phyloP scores from a whole-genome alignment of 2,329 filamentous ascomycete genomes.

The Colletotrichum lupini region DNA sequence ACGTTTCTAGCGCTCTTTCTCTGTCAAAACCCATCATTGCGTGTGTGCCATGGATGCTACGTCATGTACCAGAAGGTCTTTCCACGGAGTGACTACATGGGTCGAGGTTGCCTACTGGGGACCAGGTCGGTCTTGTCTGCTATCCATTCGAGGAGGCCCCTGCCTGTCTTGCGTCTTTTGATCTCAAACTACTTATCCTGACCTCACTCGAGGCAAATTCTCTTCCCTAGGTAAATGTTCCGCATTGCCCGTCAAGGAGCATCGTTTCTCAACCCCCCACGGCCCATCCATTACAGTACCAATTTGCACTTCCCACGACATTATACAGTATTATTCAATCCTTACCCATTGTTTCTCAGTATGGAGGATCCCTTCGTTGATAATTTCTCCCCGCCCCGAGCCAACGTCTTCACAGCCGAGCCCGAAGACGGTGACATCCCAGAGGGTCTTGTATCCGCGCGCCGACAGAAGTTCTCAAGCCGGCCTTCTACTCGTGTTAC shows the following conservation, averaged over 20 bases:
- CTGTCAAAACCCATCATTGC: not conserved
- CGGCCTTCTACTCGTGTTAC: not conserved
- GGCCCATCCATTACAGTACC: conserved; percentile 15
- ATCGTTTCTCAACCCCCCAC: conserved; percentile 11
- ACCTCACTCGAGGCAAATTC: conserved; percentile 30
- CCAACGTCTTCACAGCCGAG: conserved; percentile 12
- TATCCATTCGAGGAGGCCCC: not conserved
- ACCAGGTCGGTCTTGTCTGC: not conserved
- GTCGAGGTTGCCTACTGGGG: not conserved
- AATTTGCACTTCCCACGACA: conserved; percentile 15
- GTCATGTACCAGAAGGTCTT: conserved; percentile 8
- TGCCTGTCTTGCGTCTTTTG: conserved; percentile 1
- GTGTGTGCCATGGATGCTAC: conserved; percentile 17
- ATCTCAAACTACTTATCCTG: conserved; percentile 15
- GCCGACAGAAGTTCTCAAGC: conserved; percentile 43
- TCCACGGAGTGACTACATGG: not conserved
- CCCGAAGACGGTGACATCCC: conserved; percentile 40
- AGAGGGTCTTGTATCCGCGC: conserved; percentile 47
- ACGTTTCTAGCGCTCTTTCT: conserved; percentile 31
- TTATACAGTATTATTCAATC: conserved; percentile 16
- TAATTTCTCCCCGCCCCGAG: conserved; percentile 26
- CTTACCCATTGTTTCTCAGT: conserved; percentile 20
- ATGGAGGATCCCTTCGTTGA: conserved; percentile 39
- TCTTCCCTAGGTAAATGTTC: conserved; percentile 25
- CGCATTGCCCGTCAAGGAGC: conserved; percentile 8